These are phyloP conservation scores for Dendrobium officinale DNA, from an alignment of 106 monocot genomes.

Conservation along the genomic window DNA sequence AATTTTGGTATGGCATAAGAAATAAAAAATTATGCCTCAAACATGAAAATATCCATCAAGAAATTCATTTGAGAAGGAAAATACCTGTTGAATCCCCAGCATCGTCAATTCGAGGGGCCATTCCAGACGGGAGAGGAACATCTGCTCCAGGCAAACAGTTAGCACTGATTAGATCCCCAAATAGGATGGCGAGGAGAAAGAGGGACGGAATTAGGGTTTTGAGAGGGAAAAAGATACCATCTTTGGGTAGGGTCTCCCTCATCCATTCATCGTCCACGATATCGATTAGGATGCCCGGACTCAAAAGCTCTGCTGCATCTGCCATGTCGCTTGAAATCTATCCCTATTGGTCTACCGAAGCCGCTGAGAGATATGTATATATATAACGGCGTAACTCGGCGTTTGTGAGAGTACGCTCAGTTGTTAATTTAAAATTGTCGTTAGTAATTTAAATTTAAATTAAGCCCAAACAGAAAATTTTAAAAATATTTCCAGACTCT, in stretches of 20 bases:
- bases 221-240: conserved; percentile 12
- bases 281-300: conserved; percentile 35
- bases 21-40: neutral
- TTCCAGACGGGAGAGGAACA: conserved; percentile 15
- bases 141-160: conserved; percentile 6
- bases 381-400: neutral
- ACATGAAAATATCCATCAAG: neutral
- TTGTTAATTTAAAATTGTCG: too few species aligned
- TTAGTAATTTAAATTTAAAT: too few species aligned
- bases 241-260: conserved; percentile 32
- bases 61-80: neutral
- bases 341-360: neutral
- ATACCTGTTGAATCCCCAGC: conserved; percentile 19
- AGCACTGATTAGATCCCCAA: neutral
- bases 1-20: neutral
- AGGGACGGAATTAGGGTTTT: neutral
- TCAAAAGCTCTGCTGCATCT: conserved; percentile 21
- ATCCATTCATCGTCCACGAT: conserved; percentile 37
- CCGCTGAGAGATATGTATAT: neutral
- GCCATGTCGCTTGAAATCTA: neutral
- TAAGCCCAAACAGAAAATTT: too few species aligned
- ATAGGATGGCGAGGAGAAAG: neutral
- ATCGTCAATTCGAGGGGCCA: conserved; percentile 22
- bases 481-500: too few species aligned
- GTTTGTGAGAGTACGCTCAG: too few species aligned